Conservation (phyloP, 306 rosid genomes). For the Nissolia schottii region DNA sequence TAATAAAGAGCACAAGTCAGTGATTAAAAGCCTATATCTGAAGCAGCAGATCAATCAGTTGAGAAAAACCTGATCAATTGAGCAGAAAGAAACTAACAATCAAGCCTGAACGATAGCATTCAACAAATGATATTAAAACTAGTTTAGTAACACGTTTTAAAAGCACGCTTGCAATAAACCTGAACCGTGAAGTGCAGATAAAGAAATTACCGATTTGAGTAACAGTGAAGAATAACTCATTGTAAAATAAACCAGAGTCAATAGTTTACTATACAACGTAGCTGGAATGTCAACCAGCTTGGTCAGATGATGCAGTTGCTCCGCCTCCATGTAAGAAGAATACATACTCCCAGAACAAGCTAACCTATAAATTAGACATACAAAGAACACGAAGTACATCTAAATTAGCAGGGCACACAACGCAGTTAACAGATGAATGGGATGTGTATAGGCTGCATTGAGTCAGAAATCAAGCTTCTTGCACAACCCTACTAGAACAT, state of each 20-base stretch:
- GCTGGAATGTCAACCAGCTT: slow-evolving; percentile 20
- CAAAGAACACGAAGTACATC: not conserved
- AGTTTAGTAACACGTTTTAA: not conserved
- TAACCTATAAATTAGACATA: slow-evolving; percentile 2
- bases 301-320: slow-evolving; percentile 26
- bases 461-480: slow-evolving; percentile 72
- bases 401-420: slow-evolving; percentile 13
- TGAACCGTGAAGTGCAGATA: not conserved
- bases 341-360: not conserved
- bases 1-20: not conserved
- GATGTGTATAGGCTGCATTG: slow-evolving; percentile 8
- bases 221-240: not conserved
- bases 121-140: not conserved
- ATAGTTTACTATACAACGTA: slow-evolving; percentile 28
- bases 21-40: not conserved
- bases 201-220: slow-evolving; percentile 1
- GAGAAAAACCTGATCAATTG: not conserved
- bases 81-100: not conserved
- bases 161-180: not conserved
- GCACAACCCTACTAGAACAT: slow-evolving; percentile 44
- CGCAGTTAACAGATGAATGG: not conserved
- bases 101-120: not conserved
- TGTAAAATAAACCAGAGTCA: not conserved
- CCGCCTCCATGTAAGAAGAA: not conserved
- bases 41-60: not conserved